phyloP scores from a whole-genome alignment of 1,139 yeast species.

The Suhomyces kunorum region DNA sequence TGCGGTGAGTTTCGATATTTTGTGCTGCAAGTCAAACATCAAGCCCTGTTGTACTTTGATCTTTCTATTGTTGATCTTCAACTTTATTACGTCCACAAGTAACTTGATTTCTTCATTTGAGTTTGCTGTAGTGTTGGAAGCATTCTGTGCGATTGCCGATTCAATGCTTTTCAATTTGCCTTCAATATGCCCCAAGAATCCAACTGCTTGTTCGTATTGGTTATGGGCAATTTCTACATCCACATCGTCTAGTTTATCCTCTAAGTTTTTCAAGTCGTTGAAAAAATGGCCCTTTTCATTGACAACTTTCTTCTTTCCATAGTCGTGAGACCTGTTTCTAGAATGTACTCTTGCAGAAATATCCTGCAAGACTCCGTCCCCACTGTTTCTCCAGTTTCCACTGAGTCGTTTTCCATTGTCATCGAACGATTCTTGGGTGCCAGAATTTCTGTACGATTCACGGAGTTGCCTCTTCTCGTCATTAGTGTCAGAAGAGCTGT shows the following conservation, averaged over 20 bases:
- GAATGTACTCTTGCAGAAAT: slow-evolving; percentile 58
- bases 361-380: slow-evolving; percentile 50
- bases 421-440: slow-evolving; percentile 28
- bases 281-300: slow-evolving; percentile 35
- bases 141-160: slow-evolving; percentile 16
- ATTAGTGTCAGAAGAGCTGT: slow-evolving; percentile 13
- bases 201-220: slow-evolving; percentile 56
- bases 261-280: slow-evolving; percentile 52
- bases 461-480: slow-evolving; percentile 46
- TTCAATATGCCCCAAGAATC: slow-evolving; percentile 47
- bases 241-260: slow-evolving; percentile 64
- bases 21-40: slow-evolving; percentile 41
- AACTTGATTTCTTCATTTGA: slow-evolving; percentile 36
- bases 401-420: slow-evolving; percentile 32
- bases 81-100: slow-evolving; percentile 38
- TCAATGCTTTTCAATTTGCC: slow-evolving; percentile 29
- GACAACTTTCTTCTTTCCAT: slow-evolving; percentile 20
- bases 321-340: slow-evolving; percentile 53
- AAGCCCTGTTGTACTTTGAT: slow-evolving; percentile 40
- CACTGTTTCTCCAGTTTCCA: slow-evolving; percentile 36
- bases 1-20: slow-evolving; percentile 33
- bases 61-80: slow-evolving; percentile 43
- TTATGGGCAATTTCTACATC: slow-evolving; percentile 68
- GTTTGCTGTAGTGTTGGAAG: slow-evolving; percentile 8
- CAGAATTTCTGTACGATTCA: slow-evolving; percentile 44